Conservation (phyloP, 495 filamentous ascomycete genomes). For the Aspergillus haitiensis region DNA sequence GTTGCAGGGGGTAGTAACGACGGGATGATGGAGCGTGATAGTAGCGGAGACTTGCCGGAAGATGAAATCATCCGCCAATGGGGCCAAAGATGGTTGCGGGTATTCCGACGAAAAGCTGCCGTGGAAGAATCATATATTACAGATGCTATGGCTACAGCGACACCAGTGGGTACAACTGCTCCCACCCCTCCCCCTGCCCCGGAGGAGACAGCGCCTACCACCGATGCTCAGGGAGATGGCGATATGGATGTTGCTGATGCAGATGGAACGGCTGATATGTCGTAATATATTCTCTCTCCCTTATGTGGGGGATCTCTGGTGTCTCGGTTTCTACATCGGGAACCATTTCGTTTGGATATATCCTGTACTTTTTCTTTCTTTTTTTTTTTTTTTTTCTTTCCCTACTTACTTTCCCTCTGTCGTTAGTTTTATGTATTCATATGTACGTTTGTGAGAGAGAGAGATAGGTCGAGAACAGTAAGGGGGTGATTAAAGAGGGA, state of each 20-base stretch:
- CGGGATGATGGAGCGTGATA: slow-evolving; percentile 58
- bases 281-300: background rate
- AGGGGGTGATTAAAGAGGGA: too few species aligned
- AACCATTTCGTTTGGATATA: background rate
- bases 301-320: background rate
- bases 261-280: slow-evolving; percentile 26
- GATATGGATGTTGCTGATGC: slow-evolving; percentile 37
- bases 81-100: slow-evolving; percentile 82
- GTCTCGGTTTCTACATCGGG: background rate
- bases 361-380: background rate
- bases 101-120: slow-evolving; percentile 75
- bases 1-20: slow-evolving; percentile 75
- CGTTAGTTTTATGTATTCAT: slow-evolving; percentile 8
- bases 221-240: slow-evolving; percentile 25
- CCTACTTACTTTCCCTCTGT: background rate
- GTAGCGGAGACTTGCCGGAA: slow-evolving; percentile 42
- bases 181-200: slow-evolving; percentile 27
- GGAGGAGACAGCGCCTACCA: slow-evolving; percentile 17
- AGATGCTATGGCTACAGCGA: slow-evolving; percentile 42
- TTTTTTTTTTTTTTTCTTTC: background rate
- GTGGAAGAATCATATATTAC: slow-evolving; percentile 73
- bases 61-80: slow-evolving; percentile 72
- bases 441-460: slow-evolving; percentile 3
- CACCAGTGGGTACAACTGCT: slow-evolving; percentile 39
- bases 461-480: too few species aligned